Evolutionary conservation across 306 rosid species (phyloP), one percentile per base, ranked within the genome.

Genomic region (Malus asiatica): DNA sequence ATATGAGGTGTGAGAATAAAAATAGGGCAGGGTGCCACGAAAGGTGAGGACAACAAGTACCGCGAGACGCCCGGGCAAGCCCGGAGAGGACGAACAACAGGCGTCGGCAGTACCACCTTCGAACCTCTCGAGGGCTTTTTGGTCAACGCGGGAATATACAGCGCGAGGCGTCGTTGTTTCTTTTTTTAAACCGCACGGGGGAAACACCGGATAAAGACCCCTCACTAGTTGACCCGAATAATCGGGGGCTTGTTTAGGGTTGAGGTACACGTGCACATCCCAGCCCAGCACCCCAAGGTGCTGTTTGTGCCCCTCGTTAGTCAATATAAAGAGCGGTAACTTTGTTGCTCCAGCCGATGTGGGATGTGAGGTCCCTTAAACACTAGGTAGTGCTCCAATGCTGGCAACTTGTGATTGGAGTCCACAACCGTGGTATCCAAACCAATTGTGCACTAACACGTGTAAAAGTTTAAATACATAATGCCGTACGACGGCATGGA

Each of bases 271-370:
- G 29, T 4, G 29, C 9, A 57, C 14, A 12, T 22, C 42, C 68
- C 68, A 3, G 44, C 44, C 68, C 44, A 4, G 35, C 68, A 63
- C 44, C 68, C 22, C 42, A 30, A 63, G 68, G 18, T 30, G 4
- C 18, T 0, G 0, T 4, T 0, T 0, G 0, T 0, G 0, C 0
- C 20, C 19, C 19, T 4, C 15, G 38, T 2, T 0, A 10, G 18
- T 8, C 20, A 1, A 25, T 61, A 61, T 61, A 61, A 61, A 27
- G 19, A 25, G 20, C 35, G 15, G 19, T 13, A 13, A 13, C 25
- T 3, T 38, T 7, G 9, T 7, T 38, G 42, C 42, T 7, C 42
- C 42, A 38, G 42, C 42, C 42, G 42, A 38, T 38, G 42, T 38
- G 10, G 42, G 42, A 38, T 38, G 42, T 7, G 42, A 38, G 9